Evolutionary conservation across 2,329 filamentous ascomycete genomes (phyloP).

Genomic region (Shiraia bambusicola): DNA sequence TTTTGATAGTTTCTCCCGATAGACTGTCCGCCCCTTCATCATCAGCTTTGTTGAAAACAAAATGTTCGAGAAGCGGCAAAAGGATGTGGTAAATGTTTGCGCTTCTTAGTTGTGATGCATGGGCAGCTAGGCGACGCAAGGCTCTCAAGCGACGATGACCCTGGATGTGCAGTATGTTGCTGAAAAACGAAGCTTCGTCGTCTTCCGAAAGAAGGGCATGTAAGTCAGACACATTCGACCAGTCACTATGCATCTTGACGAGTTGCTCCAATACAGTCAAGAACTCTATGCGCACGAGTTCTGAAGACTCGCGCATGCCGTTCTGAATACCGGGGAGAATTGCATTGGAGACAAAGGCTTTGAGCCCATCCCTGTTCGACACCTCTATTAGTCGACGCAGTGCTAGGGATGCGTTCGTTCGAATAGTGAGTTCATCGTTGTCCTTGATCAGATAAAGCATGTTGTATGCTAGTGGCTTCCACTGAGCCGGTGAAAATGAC

Average conservation of each 20-base stretch:
- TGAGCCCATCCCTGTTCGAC: slow-evolving; percentile 53
- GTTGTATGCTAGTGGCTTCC: slow-evolving; percentile 86
- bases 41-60: slow-evolving; percentile 80
- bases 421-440: slow-evolving; percentile 83
- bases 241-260: slow-evolving; percentile 68
- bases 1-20: slow-evolving; percentile 79
- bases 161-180: slow-evolving; percentile 87
- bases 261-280: slow-evolving; percentile 77
- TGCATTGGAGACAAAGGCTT: slow-evolving; percentile 61
- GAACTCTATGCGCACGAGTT: slow-evolving; percentile 81
- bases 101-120: slow-evolving; percentile 69
- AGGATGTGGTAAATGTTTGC: slow-evolving; percentile 84
- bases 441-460: slow-evolving; percentile 83
- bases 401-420: slow-evolving; percentile 78
- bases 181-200: slow-evolving; percentile 85
- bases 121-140: slow-evolving; percentile 71
- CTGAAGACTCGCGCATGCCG: slow-evolving; percentile 75
- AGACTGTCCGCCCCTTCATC: slow-evolving; percentile 79
- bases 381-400: slow-evolving; percentile 75
- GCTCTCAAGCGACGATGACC: slow-evolving; percentile 83
- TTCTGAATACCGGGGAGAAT: slow-evolving; percentile 75
- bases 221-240: slow-evolving; percentile 74
- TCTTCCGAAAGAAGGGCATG: slow-evolving; percentile 69
- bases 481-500: slow-evolving; percentile 69
- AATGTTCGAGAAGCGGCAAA: slow-evolving; percentile 89